Evolutionary conservation across 805 yeast species (phyloP), one percentile per base, ranked within the genome.

Genomic region (Maudiozyma pseudohumilis): DNA sequence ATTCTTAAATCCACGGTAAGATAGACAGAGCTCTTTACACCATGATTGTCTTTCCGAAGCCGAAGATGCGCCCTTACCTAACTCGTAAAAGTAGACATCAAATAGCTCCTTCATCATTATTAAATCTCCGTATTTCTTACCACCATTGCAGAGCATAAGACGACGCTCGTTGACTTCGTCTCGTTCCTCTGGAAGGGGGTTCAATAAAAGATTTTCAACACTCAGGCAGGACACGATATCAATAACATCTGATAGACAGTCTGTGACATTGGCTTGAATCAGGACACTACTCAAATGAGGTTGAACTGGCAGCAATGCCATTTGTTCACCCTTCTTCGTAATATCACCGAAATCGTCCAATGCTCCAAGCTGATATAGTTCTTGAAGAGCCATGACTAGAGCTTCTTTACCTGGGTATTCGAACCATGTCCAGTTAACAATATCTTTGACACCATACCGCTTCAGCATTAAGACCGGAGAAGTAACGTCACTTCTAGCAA

Each of bases 201-300:
- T 85, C 49, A 84, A 53, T 19, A 92, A 59, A 50, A 92, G 66
- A 53, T 89, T 92, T 48, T 89, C 96, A 5, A 92, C 96, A 12
- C 95, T 85, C 18, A 92, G 68, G 60, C 97, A 89, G 0, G 97
- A 77, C 2, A 84, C 94, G 37, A 92, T 85, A 54, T 89, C 97
- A 20, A 89, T 68, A 1, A 84, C 95, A 1, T 80, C 74, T 2
- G 63, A 61, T 5, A 86, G 60, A 33, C 81, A 76, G 2, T 63
- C 67, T 20, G 51, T 46, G 32, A 74, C 76, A 41, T 69, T 61
- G 0, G 96, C 95, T 19, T 72, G 68, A 23, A 92, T 65, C 38
- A 92, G 65, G 7, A 89, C 96, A 1, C 87, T 86, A 4, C 95
- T 81, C 32, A 92, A 66, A 51, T 84, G 92, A 0, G 98, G 97